These are phyloP conservation scores for Eimeria acervulina DNA, from an alignment of 169 alveolate genomes.

Conservation along the genomic window DNA sequence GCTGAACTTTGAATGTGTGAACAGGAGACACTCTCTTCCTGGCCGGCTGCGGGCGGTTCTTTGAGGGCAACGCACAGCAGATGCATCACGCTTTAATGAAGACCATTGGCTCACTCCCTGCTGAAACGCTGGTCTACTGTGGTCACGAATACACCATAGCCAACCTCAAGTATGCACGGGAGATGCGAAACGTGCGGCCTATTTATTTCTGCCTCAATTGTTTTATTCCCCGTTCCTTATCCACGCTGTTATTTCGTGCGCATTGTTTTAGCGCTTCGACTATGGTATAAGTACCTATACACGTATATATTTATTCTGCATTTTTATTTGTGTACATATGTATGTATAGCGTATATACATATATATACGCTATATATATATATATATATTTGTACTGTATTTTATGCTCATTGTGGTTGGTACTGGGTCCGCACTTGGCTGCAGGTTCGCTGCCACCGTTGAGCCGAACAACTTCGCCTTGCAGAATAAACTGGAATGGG, in stretches of 20 bases:
- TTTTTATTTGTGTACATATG: no score
- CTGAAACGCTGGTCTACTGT: slow-evolving; percentile 94
- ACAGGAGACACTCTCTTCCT: slow-evolving; percentile 97
- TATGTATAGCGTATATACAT: no score
- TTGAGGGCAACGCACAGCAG: slow-evolving; percentile 95
- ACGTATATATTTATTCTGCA: no score
- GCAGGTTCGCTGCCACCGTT: slow-evolving; percentile 81
- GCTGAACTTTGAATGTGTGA: background rate
- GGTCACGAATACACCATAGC: slow-evolving; percentile 97
- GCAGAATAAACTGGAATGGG: slow-evolving; percentile 70
- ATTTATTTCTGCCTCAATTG: no score
- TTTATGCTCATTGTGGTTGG: background rate
- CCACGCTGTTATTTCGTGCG: no score
- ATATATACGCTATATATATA: no score
- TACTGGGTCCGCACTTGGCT: background rate
- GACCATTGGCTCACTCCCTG: slow-evolving; percentile 89
- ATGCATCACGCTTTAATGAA: slow-evolving; percentile 90
- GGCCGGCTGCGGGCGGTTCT: slow-evolving; percentile 97
- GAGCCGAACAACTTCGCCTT: slow-evolving; percentile 80
- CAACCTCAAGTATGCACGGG: slow-evolving; percentile 85
- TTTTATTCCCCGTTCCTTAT: no score
- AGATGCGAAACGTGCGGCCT: background rate
- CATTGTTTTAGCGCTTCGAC: no score
- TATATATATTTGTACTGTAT: no score
- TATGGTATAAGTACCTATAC: no score